Percentiles rank a stretch among this genome's conserved stretches.
These are phyloP conservation scores for Yamadazyma atlantica DNA, from an alignment of 1,139 yeast genomes.

Conservation along the genomic window DNA sequence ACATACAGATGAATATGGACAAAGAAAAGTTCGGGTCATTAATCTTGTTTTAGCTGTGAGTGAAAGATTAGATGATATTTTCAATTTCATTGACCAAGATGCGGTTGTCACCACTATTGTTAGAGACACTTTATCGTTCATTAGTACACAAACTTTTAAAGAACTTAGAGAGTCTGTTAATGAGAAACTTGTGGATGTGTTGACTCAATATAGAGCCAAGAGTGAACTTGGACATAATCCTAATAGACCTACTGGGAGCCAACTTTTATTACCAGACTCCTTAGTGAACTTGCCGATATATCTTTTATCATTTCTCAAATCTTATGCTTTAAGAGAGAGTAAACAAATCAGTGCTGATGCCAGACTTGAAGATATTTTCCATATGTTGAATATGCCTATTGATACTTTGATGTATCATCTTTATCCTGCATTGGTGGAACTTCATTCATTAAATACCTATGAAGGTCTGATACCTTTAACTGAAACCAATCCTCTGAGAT, in stretches of 20 bases:
- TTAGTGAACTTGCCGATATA: conserved; percentile 71
- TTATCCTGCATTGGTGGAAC: conserved; percentile 78
- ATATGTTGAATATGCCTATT: conserved; percentile 55
- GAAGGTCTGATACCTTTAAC: conserved; percentile 45
- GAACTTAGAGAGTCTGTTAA: conserved; percentile 66
- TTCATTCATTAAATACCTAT: conserved; percentile 62
- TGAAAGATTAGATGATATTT: conserved; percentile 69
- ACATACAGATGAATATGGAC: conserved; percentile 76
- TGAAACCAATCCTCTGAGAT: conserved; percentile 45
- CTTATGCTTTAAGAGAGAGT: conserved; percentile 57
- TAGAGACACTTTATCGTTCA: conserved; percentile 63
- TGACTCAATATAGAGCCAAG: conserved; percentile 71
- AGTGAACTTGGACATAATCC: conserved; percentile 49
- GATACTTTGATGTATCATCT: conserved; percentile 63
- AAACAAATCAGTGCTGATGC: conserved; percentile 49
- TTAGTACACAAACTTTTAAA: conserved; percentile 59
- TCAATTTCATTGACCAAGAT: conserved; percentile 84
- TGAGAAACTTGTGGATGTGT: conserved; percentile 66
- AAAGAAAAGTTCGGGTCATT: conserved; percentile 79
- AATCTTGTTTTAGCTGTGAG: conserved; percentile 83
- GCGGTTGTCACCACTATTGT: conserved; percentile 71
- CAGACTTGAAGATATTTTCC: conserved; percentile 59
- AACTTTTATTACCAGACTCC: conserved; percentile 80
- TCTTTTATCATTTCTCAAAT: conserved; percentile 67
- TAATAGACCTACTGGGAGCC: conserved; percentile 53